A percentile compares a stretch with the other conserved stretches of the same genome.
phyloP scores from a whole-genome alignment of 2,329 filamentous ascomycete genomes.

The Diaporthe sp. region DNA sequence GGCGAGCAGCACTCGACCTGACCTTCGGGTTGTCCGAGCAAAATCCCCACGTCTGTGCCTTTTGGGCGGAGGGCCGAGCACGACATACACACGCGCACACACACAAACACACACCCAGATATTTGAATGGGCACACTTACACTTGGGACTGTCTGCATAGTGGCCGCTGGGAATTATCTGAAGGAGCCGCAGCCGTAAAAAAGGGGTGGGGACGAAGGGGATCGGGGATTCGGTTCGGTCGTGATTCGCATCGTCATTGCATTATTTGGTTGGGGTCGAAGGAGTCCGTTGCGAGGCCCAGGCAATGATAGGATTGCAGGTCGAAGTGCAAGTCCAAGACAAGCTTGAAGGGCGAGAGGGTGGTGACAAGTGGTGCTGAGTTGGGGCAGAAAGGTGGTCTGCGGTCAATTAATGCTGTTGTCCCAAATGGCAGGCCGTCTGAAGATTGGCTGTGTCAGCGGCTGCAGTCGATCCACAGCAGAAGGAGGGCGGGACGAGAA shows the following conservation, averaged over 20 bases:
- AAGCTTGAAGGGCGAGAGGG: slow-evolving; percentile 4
- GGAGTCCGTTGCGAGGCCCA: slow-evolving; percentile 17
- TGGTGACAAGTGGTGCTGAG: slow-evolving; percentile 20
- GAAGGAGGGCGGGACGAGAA: slow-evolving; percentile 32
- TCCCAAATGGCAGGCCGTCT: slow-evolving; percentile 39
- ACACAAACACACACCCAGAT: background rate
- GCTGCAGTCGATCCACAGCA: slow-evolving; percentile 37
- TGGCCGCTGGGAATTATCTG: slow-evolving; percentile 49
- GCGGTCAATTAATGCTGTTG: slow-evolving; percentile 35
- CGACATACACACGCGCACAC: background rate
- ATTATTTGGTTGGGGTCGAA: slow-evolving; percentile 44
- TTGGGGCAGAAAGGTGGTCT: slow-evolving; percentile 16
- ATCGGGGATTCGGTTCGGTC: slow-evolving; percentile 49
- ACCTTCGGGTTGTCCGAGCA: slow-evolving; percentile 9
- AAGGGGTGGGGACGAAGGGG: slow-evolving; percentile 48
- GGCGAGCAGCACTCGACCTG: background rate
- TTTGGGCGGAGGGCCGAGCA: slow-evolving; percentile 15
- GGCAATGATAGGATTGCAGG: slow-evolving; percentile 5
- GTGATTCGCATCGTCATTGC: slow-evolving; percentile 56
- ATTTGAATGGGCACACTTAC: slow-evolving; percentile 56
- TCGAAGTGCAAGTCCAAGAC: slow-evolving; percentile 7
- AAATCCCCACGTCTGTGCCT: slow-evolving; percentile 24
- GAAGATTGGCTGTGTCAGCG: slow-evolving; percentile 41
- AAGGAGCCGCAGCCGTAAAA: slow-evolving; percentile 49
- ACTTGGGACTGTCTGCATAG: slow-evolving; percentile 58